These are phyloP conservation scores for Pichiaceae sp. DNA, from an alignment of 1,139 yeast species.

Conservation along the genomic window DNA sequence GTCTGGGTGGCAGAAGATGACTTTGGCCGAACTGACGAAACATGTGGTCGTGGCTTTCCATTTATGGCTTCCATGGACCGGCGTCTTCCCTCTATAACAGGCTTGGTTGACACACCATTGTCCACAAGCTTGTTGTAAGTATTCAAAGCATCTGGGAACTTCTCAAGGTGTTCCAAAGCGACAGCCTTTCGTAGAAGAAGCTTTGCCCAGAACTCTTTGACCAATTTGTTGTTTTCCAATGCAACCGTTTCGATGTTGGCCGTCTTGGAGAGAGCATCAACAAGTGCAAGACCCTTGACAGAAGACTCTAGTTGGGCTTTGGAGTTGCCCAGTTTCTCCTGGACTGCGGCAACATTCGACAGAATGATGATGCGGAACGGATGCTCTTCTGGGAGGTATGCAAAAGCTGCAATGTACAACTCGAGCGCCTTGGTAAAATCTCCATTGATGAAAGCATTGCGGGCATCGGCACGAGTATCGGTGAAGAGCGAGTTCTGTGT, in stretches of 20 bases:
- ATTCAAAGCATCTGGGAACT: constrained; percentile 52
- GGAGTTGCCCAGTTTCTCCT: constrained; percentile 67
- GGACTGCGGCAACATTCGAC: constrained; percentile 71
- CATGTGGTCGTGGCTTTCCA: constrained; percentile 17
- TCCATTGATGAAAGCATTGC: constrained; percentile 66
- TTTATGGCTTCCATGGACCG: constrained; percentile 25
- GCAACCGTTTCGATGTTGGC: constrained; percentile 21
- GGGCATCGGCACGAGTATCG: constrained; percentile 38
- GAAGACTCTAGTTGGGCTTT: constrained; percentile 50
- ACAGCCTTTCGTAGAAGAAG: constrained; percentile 69
- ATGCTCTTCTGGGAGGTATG: constrained; percentile 57
- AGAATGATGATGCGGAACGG: constrained; percentile 58
- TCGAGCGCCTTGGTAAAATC: constrained; percentile 64
- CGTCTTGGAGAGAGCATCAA: constrained; percentile 33
- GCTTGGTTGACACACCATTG: constrained; percentile 58
- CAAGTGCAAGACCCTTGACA: constrained; percentile 47
- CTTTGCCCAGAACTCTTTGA: constrained; percentile 69
- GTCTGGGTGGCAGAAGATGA: constrained; percentile 9
- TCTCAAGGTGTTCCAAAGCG: constrained; percentile 71
- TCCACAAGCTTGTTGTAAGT: constrained; percentile 55
- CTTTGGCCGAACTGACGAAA: background rate
- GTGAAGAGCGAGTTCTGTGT: background rate
- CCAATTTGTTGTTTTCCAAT: constrained; percentile 45
- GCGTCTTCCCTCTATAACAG: constrained; percentile 72
- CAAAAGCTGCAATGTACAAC: constrained; percentile 53